A percentile compares a stretch with the other conserved stretches of the same genome.
Evolutionary conservation across 106 monocot genomes (phyloP).

Genomic region (Alisma plantagoaquatica): DNA sequence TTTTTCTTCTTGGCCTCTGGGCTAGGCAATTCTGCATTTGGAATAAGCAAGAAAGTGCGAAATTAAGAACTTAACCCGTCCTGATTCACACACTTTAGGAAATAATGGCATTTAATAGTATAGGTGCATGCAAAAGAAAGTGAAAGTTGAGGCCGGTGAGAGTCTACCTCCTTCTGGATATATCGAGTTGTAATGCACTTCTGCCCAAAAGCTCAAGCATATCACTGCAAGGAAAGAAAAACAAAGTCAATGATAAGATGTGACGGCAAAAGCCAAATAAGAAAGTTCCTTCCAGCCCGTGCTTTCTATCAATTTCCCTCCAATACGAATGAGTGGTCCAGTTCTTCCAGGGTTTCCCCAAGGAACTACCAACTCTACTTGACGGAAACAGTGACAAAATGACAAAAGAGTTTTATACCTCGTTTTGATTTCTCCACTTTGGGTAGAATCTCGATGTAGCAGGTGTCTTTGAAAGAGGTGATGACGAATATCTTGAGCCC

Average conservation of each 20-base stretch:
- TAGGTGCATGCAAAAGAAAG: neutral
- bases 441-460: constrained; percentile 88
- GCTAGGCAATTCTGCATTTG: constrained; percentile 30
- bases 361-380: neutral
- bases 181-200: constrained; percentile 78
- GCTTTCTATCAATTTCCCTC: too few species aligned
- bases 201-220: constrained; percentile 74
- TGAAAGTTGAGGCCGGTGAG: neutral
- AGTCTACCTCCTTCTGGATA: constrained; percentile 62
- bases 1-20: constrained; percentile 49
- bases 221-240: constrained; percentile 30
- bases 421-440: constrained; percentile 63
- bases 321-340: too few species aligned
- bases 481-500: constrained; percentile 90
- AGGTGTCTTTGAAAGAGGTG: constrained; percentile 92
- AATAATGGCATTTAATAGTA: neutral
- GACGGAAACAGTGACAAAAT: neutral
- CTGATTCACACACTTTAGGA: neutral
- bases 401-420: constrained; percentile 27
- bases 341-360: too few species aligned
- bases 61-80: neutral
- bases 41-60: neutral
- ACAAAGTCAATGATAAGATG: too few species aligned
- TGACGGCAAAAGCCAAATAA: too few species aligned
- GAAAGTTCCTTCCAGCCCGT: too few species aligned